A percentile compares a stretch with the other conserved stretches of the same genome.
Conservation (phyloP, 768 basidiomycete species). For the Trametes elegans region DNA sequence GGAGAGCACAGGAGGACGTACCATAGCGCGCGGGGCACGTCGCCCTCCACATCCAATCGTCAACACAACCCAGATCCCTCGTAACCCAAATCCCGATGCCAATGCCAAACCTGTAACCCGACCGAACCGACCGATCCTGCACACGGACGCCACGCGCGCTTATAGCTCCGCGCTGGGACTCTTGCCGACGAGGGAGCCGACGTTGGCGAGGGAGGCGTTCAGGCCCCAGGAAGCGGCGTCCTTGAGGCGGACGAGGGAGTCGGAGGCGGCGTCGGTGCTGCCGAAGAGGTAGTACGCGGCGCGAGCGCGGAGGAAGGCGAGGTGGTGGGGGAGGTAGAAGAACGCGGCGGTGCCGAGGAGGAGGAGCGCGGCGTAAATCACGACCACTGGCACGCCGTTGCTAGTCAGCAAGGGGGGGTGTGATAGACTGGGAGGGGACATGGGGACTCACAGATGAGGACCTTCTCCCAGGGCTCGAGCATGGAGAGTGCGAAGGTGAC, state of each 20-base stretch:
- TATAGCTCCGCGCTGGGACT: not conserved
- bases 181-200: not conserved
- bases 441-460: conserved; percentile 48
- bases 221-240: conserved; percentile 1
- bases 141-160: not conserved
- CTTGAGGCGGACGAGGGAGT: conserved; percentile 10
- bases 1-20: not conserved
- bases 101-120: not conserved
- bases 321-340: conserved; percentile 58
- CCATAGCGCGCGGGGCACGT: not conserved
- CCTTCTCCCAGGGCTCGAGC: conserved; percentile 68
- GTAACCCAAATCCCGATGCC: not conserved
- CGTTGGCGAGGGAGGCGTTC: conserved; percentile 6
- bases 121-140: not conserved
- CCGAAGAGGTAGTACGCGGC: conserved; percentile 66
- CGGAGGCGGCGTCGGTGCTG: conserved; percentile 24
- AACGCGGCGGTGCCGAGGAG: conserved; percentile 50
- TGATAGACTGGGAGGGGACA: not conserved
- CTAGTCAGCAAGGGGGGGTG: not conserved
- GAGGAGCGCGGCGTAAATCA: conserved; percentile 38
- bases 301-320: conserved; percentile 50
- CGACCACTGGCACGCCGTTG: conserved; percentile 35
- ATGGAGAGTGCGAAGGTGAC: conserved; percentile 60
- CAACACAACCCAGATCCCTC: not conserved
- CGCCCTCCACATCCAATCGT: not conserved